Percentiles rank a stretch among this genome's conserved stretches.
Evolutionary conservation across 1,284 basidiomycete genomes (phyloP).

Genomic region (Thelephora terrestris): DNA sequence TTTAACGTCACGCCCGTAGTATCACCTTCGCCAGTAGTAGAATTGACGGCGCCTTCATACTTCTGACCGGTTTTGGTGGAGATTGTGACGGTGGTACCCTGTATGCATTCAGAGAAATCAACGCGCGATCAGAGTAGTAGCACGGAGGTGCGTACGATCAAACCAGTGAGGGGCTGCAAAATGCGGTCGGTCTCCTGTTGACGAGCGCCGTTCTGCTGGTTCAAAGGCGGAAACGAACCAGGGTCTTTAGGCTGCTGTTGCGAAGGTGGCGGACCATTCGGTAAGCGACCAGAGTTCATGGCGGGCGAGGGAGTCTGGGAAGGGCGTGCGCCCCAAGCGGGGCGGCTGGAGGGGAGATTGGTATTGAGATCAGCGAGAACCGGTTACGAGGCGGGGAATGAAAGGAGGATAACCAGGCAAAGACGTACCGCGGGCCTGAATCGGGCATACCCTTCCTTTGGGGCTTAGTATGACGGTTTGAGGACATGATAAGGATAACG

Average conservation of each 20-base stretch:
- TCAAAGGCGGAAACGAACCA: conserved; percentile 40
- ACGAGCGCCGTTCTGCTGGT: conserved; percentile 36
- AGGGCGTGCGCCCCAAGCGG: conserved; percentile 56
- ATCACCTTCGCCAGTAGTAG: conserved; percentile 56
- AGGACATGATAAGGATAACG: conserved; percentile 37
- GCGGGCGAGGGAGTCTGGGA: conserved; percentile 58
- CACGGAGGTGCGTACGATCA: conserved; percentile 41
- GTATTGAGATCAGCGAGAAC: conserved; percentile 1
- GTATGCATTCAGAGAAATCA: conserved; percentile 4
- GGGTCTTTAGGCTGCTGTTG: conserved; percentile 16
- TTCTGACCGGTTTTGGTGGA: conserved; percentile 56
- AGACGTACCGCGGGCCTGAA: conserved; percentile 42
- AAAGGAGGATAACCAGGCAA: conserved; percentile 7
- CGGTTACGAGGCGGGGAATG: conserved; percentile 1
- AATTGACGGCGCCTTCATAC: conserved; percentile 59
- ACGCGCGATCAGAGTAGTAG: not conserved
- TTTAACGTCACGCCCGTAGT: conserved; percentile 61
- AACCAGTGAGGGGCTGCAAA: conserved; percentile 49
- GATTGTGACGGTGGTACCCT: conserved; percentile 70
- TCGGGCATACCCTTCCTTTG: conserved; percentile 48
- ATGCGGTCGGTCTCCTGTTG: conserved; percentile 41
- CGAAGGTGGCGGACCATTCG: conserved; percentile 26
- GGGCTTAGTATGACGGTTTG: conserved; percentile 48
- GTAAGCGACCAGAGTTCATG: conserved; percentile 37
- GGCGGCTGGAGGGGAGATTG: conserved; percentile 22